These are phyloP conservation scores for Adiantum capillusveneris DNA, from an alignment of 75 land plant species.

Conservation along the genomic window DNA sequence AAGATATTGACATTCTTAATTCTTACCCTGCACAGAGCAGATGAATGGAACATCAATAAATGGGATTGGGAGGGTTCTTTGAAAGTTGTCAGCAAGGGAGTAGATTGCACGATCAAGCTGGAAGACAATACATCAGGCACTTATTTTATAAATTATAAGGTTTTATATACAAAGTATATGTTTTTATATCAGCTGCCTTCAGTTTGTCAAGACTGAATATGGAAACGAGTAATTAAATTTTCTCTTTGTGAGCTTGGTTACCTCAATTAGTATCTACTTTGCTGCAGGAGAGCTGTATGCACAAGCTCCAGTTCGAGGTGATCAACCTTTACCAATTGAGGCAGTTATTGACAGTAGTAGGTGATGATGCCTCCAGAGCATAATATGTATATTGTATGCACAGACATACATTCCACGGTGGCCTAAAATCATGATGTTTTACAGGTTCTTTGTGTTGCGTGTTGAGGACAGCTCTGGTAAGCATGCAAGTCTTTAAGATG, in stretches of 20 bases:
- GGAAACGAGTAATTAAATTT: no score
- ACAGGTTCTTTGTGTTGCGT: conserved; percentile 90
- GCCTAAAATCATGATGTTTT: conserved; percentile 6
- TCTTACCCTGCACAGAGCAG: conserved; percentile 62
- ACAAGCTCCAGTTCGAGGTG: conserved; percentile 74
- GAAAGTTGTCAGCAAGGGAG: conserved; percentile 88
- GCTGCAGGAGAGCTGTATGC: conserved; percentile 89
- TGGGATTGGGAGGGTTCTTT: conserved; percentile 95
- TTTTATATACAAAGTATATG: not conserved
- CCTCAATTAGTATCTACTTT: not conserved
- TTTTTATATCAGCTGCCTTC: no score
- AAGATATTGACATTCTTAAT: not conserved
- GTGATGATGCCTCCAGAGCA: conserved; percentile 20
- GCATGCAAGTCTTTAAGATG: conserved; percentile 1
- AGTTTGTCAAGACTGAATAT: no score
- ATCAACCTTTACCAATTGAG: conserved; percentile 90
- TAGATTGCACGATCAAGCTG: conserved; percentile 77
- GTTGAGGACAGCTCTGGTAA: conserved; percentile 87
- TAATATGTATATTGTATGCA: not conserved
- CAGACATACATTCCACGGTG: not conserved
- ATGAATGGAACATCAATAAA: conserved; percentile 98
- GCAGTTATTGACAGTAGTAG: conserved; percentile 99
- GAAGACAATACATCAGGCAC: conserved; percentile 83
- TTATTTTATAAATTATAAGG: not conserved
- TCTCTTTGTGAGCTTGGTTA: not conserved